A percentile compares a stretch with the other conserved stretches of the same genome.
phyloP scores from a whole-genome alignment of 1,284 basidiomycete genomes.

The Exsudoporus floridanus region DNA sequence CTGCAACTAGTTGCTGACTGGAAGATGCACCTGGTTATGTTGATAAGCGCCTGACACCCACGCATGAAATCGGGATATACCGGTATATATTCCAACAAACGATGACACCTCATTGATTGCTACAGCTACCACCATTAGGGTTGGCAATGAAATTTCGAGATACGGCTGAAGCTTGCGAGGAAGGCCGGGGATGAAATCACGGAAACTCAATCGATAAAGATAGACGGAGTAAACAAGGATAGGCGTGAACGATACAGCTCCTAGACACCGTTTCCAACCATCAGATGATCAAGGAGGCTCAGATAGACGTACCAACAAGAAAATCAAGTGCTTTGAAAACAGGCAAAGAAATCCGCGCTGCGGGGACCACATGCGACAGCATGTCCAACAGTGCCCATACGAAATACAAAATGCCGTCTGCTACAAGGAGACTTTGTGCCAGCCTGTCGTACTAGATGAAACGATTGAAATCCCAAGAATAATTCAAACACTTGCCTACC shows the following conservation, averaged over 20 bases:
- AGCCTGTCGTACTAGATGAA: constrained; percentile 33
- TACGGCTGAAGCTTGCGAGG: constrained; percentile 50
- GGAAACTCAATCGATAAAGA: constrained; percentile 50
- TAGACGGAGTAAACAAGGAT: constrained; percentile 56
- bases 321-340: constrained; percentile 45
- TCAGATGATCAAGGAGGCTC: neutral
- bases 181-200: constrained; percentile 50
- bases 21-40: constrained; percentile 11
- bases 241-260: constrained; percentile 55
- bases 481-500: constrained; percentile 47
- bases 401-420: constrained; percentile 63
- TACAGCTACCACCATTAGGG: constrained; percentile 49
- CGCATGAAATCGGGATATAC: constrained; percentile 39
- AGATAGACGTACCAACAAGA: constrained; percentile 43
- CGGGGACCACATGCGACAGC: constrained; percentile 54
- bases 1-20: constrained; percentile 35
- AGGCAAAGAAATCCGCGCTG: constrained; percentile 40
- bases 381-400: constrained; percentile 59
- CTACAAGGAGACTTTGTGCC: constrained; percentile 55
- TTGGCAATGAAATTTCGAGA: constrained; percentile 49
- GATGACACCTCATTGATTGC: constrained; percentile 59
- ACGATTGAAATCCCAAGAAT: neutral
- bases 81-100: constrained; percentile 57
- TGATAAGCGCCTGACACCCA: constrained; percentile 7
- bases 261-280: constrained; percentile 9